These are phyloP conservation scores for Globisporangium camurandrum DNA, from an alignment of 352 stramenopile genomes.

Conservation along the genomic window DNA sequence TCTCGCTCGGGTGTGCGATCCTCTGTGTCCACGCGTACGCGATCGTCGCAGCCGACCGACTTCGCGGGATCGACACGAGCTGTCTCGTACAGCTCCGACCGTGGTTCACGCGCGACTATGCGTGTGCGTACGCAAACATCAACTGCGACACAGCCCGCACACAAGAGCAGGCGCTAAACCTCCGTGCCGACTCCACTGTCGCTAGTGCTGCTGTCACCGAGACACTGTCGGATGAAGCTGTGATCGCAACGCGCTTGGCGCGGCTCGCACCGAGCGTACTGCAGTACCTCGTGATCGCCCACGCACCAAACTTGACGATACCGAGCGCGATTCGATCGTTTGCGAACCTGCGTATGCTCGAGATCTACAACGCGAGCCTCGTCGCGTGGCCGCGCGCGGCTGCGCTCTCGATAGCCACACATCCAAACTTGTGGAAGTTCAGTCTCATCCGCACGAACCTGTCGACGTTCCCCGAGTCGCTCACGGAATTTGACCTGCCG, in stretches of 20 bases:
- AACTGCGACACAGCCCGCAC: constrained; percentile 9
- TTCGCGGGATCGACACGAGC: background rate
- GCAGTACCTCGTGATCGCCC: constrained; percentile 9
- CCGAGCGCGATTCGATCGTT: constrained; percentile 4
- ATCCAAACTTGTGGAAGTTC: background rate
- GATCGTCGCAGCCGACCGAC: background rate
- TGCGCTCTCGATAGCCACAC: constrained; percentile 1
- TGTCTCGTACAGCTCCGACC: constrained; percentile 2
- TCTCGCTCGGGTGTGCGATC: background rate
- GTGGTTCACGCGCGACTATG: constrained; percentile 14
- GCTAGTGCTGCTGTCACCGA: background rate
- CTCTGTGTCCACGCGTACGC: background rate
- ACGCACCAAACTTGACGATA: constrained; percentile 9
- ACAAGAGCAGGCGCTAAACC: no score
- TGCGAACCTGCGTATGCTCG: constrained; percentile 8
- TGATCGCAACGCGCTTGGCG: background rate
- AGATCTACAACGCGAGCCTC: constrained; percentile 17
- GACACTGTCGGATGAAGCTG: background rate
- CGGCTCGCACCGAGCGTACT: constrained; percentile 5
- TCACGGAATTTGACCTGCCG: background rate
- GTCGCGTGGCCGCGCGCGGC: constrained; percentile 8
- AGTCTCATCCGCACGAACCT: background rate
- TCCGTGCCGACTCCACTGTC: background rate
- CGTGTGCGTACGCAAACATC: constrained; percentile 13
- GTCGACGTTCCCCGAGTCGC: background rate